Conservation (phyloP, 768 basidiomycete genomes). For the Boletus rufocinnamomeus region DNA sequence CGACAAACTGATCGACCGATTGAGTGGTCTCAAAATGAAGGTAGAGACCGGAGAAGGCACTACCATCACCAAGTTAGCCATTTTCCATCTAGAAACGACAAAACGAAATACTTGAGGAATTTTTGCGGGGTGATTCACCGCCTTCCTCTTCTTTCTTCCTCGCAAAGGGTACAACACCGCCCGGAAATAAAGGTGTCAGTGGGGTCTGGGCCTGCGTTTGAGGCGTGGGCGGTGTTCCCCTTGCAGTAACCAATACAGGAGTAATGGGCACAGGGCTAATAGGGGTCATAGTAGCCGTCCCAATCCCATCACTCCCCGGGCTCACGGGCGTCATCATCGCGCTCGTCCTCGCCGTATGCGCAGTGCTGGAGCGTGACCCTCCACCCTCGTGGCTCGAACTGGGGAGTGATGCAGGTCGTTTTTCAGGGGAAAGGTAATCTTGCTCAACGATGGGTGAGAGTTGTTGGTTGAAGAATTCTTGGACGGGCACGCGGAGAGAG, state of each 20-base stretch:
- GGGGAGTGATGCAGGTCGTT: slow-evolving; percentile 37
- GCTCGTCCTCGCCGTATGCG: slow-evolving; percentile 39
- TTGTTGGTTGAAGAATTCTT: slow-evolving; percentile 37
- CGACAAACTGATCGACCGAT: slow-evolving; percentile 63
- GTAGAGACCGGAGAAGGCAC: slow-evolving; percentile 55
- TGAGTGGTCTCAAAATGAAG: slow-evolving; percentile 65
- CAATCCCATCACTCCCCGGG: slow-evolving; percentile 17
- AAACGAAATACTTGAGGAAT: background rate
- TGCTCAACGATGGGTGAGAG: slow-evolving; percentile 69
- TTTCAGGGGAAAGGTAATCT: slow-evolving; percentile 59
- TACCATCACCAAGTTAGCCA: slow-evolving; percentile 19
- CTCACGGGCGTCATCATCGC: slow-evolving; percentile 31
- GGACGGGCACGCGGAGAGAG: slow-evolving; percentile 43
- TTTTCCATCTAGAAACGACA: background rate
- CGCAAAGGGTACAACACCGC: slow-evolving; percentile 25
- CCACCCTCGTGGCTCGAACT: slow-evolving; percentile 28
- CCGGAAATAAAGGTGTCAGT: slow-evolving; percentile 24
- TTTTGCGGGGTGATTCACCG: slow-evolving; percentile 45
- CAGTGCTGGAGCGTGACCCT: slow-evolving; percentile 30
- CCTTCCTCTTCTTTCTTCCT: slow-evolving; percentile 33
- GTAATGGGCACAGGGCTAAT: slow-evolving; percentile 32
- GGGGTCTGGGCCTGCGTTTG: slow-evolving; percentile 25
- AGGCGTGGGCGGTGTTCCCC: slow-evolving; percentile 15
- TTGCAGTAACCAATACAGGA: slow-evolving; percentile 24
- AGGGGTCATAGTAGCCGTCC: slow-evolving; percentile 32